Evolutionary conservation across 306 rosid species (phyloP).

Genomic region (Albizia julibrissin): DNA sequence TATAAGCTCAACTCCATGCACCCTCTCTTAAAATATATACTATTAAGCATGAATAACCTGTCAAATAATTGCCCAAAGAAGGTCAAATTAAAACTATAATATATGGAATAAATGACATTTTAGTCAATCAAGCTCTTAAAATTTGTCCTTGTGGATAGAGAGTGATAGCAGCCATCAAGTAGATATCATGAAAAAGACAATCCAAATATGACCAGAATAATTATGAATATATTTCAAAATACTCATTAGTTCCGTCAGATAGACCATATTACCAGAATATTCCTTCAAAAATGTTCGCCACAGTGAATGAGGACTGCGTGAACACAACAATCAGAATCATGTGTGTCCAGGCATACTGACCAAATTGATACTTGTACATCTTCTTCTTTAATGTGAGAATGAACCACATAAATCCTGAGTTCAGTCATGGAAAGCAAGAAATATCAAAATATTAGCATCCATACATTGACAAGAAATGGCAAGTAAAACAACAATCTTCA

Average conservation of each 20-base stretch:
- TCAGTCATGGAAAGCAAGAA: constrained; percentile 39
- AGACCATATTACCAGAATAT: constrained; percentile 61
- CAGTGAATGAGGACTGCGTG: constrained; percentile 93
- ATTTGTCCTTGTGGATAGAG: neutral
- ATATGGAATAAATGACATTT: neutral
- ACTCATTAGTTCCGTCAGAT: neutral
- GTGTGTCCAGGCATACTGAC: constrained; percentile 99
- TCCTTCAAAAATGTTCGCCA: constrained; percentile 97
- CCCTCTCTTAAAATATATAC: neutral
- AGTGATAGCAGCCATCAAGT: neutral
- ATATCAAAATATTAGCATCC: constrained; percentile 31
- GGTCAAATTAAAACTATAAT: neutral
- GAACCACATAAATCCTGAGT: constrained; percentile 98
- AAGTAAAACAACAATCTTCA: constrained; percentile 16
- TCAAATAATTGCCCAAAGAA: neutral
- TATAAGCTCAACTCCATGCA: neutral
- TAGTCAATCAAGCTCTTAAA: neutral
- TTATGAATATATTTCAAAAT: neutral
- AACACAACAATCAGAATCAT: constrained; percentile 96
- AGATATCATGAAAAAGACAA: neutral
- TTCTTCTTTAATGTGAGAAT: constrained; percentile 94
- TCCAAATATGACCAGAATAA: neutral
- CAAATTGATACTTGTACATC: constrained; percentile 99
- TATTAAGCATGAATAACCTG: neutral
- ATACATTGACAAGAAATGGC: constrained; percentile 16